Conservation (phyloP, 148 eudicot genomes). For the Limonium bicolor region DNA sequence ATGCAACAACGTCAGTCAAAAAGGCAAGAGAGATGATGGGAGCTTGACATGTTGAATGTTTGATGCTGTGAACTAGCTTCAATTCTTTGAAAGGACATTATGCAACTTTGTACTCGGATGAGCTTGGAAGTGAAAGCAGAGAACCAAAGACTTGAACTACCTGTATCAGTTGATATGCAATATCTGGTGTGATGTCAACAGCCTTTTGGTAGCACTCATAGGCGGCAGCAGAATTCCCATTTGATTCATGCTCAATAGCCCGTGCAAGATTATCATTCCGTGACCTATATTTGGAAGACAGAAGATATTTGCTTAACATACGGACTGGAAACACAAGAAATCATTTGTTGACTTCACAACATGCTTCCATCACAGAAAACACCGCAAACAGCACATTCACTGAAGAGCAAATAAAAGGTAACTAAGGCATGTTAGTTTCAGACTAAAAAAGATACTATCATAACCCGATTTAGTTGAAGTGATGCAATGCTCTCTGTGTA, state of each 20-base stretch:
- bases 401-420: too few relatives aligned
- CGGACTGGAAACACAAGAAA: too few relatives aligned
- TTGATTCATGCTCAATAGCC: constrained; percentile 82
- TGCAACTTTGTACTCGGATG: neutral
- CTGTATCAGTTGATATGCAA: constrained; percentile 86
- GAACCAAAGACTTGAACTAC: constrained; percentile 14
- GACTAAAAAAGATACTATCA: too few relatives aligned
- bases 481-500: too few relatives aligned
- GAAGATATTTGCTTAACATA: too few relatives aligned
- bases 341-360: too few relatives aligned
- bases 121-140: neutral
- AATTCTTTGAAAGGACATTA: neutral
- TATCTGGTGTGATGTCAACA: constrained; percentile 79
- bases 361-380: too few relatives aligned
- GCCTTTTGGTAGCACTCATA: constrained; percentile 92
- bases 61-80: neutral
- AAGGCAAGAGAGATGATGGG: too few relatives aligned
- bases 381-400: too few relatives aligned
- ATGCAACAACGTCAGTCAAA: constrained; percentile 4
- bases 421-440: too few relatives aligned
- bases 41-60: neutral
- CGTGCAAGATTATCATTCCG: constrained; percentile 90
- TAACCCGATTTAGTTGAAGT: too few relatives aligned
- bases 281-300: constrained; percentile 51
- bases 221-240: constrained; percentile 76